Evolutionary conservation across 176 grass and related monocot species (phyloP), one percentile per base, ranked within the genome.

Genomic region (Ensete ventricosum): DNA sequence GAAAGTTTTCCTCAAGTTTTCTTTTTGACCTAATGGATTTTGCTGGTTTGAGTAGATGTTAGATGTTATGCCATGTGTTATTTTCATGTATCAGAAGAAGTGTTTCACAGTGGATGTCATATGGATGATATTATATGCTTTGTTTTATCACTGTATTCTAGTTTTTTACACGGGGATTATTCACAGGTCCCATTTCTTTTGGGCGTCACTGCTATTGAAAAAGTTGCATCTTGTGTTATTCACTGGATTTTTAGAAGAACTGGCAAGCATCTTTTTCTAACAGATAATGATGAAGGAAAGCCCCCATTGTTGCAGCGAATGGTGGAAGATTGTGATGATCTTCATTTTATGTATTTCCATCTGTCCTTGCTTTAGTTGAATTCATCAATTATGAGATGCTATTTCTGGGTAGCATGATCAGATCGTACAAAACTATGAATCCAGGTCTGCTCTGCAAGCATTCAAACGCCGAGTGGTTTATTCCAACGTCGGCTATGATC

Each of bases 121-220:
- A 43, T 43, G 34, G 3, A 43, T 6, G 34, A 43, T 6, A 43
- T 43, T 43, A 60, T 7, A 43, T 43, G 34, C 34, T 6, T 43
- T 43, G 34, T 43, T 43, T 43, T 43, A 43, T 43, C 34, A 43
- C 3, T 43, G 34, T 43, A 43, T 43, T 43, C 3, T 43, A 43
- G 34, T 43, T 5, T 43, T 43, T 43, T 43, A 43, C 34, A 43
- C 0, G 34, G 34, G 34, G 34, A 68, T 69, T 17, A 75, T 81
- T 14, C 81, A 55, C 77, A 96, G 92, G 92, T 96, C 80, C 92
- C 92, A 77, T 96, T 96, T 86, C 87, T 92, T 78, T 92, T 96
- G 64, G 92, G 92, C 49, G 76, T 96, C 59, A 87, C 89, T 20
- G 89, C 81, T 21, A 83, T 92, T 54, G 92, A 96, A 81, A 96